Percentiles rank a stretch among this genome's conserved stretches.
Conservation (phyloP, 73 alveolate species). For the Breviolum minutum region DNA sequence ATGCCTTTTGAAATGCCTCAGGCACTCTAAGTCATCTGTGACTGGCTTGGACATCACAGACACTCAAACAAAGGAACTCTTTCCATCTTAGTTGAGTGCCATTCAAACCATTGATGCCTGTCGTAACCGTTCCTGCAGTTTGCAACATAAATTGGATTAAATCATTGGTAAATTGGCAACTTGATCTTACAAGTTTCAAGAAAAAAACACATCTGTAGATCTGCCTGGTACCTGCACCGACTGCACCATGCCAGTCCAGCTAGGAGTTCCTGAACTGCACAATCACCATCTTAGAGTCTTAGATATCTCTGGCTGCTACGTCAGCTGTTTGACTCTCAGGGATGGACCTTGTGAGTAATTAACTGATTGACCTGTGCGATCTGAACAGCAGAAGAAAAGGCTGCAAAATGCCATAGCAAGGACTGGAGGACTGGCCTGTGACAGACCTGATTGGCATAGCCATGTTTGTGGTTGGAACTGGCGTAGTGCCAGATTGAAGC, state of each 20-base stretch:
- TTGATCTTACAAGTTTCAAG: too few species aligned
- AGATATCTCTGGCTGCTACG: too few species aligned
- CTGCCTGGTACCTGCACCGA: constrained; percentile 16
- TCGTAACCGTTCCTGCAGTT: background rate
- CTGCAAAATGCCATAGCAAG: background rate
- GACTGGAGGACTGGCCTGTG: background rate
- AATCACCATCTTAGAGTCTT: too few species aligned
- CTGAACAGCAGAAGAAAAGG: background rate
- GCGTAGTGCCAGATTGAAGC: background rate
- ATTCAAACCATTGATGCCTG: constrained; percentile 34
- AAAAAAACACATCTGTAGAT: background rate
- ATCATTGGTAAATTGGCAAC: background rate
- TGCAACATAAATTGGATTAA: background rate
- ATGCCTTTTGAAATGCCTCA: background rate
- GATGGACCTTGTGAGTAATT: constrained; percentile 3
- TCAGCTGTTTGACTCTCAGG: too few species aligned
- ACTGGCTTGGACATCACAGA: too few species aligned
- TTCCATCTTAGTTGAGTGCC: background rate
- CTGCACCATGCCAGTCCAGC: constrained; percentile 53
- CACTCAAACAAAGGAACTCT: background rate
- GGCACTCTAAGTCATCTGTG: too few species aligned
- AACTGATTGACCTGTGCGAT: background rate
- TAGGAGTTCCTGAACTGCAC: background rate
- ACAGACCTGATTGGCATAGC: background rate
- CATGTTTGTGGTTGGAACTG: background rate